Base-by-base conservation (phyloP, 2,329 filamentous ascomycete genomes). In the Aspergillus sp. region DNA sequence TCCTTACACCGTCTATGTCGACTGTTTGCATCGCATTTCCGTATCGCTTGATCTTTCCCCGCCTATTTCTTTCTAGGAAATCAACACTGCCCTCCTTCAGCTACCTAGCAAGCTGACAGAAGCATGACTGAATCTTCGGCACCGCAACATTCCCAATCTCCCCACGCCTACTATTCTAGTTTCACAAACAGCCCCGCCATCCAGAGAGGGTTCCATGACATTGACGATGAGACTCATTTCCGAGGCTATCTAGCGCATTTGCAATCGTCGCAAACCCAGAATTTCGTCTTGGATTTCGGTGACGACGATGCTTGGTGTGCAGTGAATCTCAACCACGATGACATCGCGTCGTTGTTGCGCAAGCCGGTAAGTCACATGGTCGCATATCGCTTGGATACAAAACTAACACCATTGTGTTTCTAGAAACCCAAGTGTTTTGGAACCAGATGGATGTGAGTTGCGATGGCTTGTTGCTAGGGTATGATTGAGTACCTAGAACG, bases 371-470 rank as follows among this genome's bases (percentile, higher is more conserved):
- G 73, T 63, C 36, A 50, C 6, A 3, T 6, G 16, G 36, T 12
- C 11, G 7, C 4, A 16, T 7, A 39, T 47, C 24, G 7, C 11
- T 5, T 42, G 16, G 50, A 22, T 45, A 9, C 16, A 36, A 20
- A 2, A 18, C 50, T 65, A 32, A 64, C 31, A 14, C 12, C 3
- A 16, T 11, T 42, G 22, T 47, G 2, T 24, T 22, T 24, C 20
- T 70, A 83, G 67, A 77, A 81, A 58, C 80, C 82, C 2, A 75
- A 74, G 46, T 79, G 77, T 52, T 75, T 81, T 50, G 82, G 80
- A 60, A 86, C 89, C 4, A 81, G 89, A 72, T 92, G 90, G 90
- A 90, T 92, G 85, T 87, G 76, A 72, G 85, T 68, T 59, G 20
- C 12, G 32, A 57, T 16, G 22, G 12, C n/a, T 36, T 3, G 14